These are phyloP conservation scores for Rhypophila decipiens DNA, from an alignment of 495 filamentous ascomycete genomes.

Conservation along the genomic window DNA sequence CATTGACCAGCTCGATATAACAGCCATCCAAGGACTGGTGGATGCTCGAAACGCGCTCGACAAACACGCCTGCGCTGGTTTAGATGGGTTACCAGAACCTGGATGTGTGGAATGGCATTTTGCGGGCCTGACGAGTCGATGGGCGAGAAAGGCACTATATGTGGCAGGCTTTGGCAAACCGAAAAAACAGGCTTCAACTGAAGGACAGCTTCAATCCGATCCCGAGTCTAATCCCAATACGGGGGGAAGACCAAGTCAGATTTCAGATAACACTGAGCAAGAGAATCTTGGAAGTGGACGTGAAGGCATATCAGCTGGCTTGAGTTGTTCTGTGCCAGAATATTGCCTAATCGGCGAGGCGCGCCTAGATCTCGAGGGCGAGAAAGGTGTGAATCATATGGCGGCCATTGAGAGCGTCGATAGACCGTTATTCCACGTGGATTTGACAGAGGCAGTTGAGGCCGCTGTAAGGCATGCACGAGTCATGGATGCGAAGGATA, in stretches of 20 bases:
- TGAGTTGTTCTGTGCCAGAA: no score
- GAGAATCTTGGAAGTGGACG: no score
- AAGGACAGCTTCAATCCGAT: no score
- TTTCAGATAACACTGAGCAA: neutral
- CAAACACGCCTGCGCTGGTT: no score
- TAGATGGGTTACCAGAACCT: slow-evolving; percentile 74
- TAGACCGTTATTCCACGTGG: slow-evolving; percentile 89
- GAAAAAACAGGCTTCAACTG: no score
- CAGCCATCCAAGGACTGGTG: slow-evolving; percentile 89
- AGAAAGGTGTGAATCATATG: slow-evolving; percentile 5
- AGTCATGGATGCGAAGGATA: slow-evolving; percentile 37
- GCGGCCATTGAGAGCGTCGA: slow-evolving; percentile 79
- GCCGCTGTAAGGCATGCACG: slow-evolving; percentile 77
- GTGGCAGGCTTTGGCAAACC: slow-evolving; percentile 91
- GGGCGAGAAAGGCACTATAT: slow-evolving; percentile 91
- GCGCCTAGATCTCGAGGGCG: neutral
- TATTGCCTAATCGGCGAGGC: no score
- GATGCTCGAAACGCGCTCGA: slow-evolving; percentile 98
- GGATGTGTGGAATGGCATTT: slow-evolving; percentile 94
- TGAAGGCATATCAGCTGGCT: no score
- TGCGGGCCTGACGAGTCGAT: slow-evolving; percentile 89
- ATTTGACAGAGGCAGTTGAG: slow-evolving; percentile 84
- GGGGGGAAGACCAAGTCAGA: no score
- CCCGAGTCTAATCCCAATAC: slow-evolving; percentile 43
- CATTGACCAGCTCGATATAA: slow-evolving; percentile 94